Conservation (phyloP, 2,329 filamentous ascomycete species). For the Teratosphaeria epicoccoides region DNA sequence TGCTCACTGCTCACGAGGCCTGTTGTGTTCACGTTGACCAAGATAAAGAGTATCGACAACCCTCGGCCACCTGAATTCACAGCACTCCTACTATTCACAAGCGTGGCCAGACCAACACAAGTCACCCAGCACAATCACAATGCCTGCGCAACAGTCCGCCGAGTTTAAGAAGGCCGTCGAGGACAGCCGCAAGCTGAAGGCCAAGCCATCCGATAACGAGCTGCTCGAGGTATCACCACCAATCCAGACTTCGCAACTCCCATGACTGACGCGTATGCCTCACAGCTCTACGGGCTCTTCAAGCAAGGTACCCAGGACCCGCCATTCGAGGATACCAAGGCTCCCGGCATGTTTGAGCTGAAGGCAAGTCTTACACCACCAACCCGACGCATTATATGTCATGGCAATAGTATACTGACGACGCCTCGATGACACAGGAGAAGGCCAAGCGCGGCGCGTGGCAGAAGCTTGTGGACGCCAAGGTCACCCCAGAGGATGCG, state of each 20-base stretch:
- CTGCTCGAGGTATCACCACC: slow-evolving; percentile 44
- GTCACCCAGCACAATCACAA: background rate
- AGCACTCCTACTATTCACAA: background rate
- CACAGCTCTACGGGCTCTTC: slow-evolving; percentile 45
- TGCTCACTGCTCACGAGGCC: too few relatives aligned
- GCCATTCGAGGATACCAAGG: slow-evolving; percentile 28
- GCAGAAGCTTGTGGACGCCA: slow-evolving; percentile 58
- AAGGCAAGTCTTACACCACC: slow-evolving; percentile 39
- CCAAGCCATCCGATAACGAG: slow-evolving; percentile 54
- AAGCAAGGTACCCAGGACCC: slow-evolving; percentile 34
- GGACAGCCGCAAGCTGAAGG: slow-evolving; percentile 58
- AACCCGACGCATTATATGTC: background rate
- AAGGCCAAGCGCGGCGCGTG: slow-evolving; percentile 75
- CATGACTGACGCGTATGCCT: slow-evolving; percentile 5
- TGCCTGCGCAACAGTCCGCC: slow-evolving; percentile 30
- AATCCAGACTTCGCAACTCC: background rate
- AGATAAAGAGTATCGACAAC: too few relatives aligned
- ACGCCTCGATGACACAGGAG: slow-evolving; percentile 13
- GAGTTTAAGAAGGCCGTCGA: slow-evolving; percentile 72
- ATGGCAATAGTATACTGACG: background rate
- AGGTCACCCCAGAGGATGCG: slow-evolving; percentile 52
- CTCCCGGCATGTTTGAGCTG: slow-evolving; percentile 60
- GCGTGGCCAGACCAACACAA: background rate
- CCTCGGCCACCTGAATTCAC: background rate
- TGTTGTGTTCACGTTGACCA: too few relatives aligned